Conservation (phyloP, 495 filamentous ascomycete species). For the Aspergillus cavernicola region DNA sequence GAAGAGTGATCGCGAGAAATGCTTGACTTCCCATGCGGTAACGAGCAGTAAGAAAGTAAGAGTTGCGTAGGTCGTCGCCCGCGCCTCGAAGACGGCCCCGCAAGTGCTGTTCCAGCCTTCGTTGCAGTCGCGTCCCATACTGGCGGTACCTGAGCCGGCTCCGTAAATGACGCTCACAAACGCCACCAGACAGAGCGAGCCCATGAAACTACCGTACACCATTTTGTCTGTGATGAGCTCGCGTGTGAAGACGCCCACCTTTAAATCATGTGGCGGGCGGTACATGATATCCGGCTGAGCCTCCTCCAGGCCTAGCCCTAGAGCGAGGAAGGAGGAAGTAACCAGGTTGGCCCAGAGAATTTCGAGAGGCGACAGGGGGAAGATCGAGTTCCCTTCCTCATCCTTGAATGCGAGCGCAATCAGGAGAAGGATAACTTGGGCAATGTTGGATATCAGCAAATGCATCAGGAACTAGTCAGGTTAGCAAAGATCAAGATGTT, state of each 20-base stretch:
- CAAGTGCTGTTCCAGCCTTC: slow-evolving; percentile 51
- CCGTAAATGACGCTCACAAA: slow-evolving; percentile 70
- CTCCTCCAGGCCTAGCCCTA: slow-evolving; percentile 69
- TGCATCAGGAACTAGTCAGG: slow-evolving; percentile 60
- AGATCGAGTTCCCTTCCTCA: slow-evolving; percentile 58
- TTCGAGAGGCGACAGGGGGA: slow-evolving; percentile 69
- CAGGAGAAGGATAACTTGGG: slow-evolving; percentile 67
- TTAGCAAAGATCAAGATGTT: not conserved
- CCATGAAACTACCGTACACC: slow-evolving; percentile 69
- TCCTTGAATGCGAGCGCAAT: slow-evolving; percentile 73
- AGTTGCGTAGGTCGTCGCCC: slow-evolving; percentile 72
- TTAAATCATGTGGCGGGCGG: slow-evolving; percentile 64
- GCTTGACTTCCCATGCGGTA: slow-evolving; percentile 73
- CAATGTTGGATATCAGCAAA: slow-evolving; percentile 68
- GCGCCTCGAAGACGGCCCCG: slow-evolving; percentile 65
- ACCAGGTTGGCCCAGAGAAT: slow-evolving; percentile 79
- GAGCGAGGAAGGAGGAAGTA: slow-evolving; percentile 70
- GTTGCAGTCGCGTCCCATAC: slow-evolving; percentile 67
- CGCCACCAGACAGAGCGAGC: slow-evolving; percentile 59
- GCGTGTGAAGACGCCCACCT: slow-evolving; percentile 65
- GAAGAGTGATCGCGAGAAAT: slow-evolving; percentile 66
- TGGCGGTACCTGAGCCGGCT: slow-evolving; percentile 50
- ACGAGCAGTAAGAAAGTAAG: slow-evolving; percentile 72
- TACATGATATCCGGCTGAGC: slow-evolving; percentile 65
- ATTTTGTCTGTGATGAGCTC: slow-evolving; percentile 71